Percentiles rank a stretch among this genome's conserved stretches.
Evolutionary conservation across 2,329 filamentous ascomycete species (phyloP).

Genomic region (Colletotrichum magnum): DNA sequence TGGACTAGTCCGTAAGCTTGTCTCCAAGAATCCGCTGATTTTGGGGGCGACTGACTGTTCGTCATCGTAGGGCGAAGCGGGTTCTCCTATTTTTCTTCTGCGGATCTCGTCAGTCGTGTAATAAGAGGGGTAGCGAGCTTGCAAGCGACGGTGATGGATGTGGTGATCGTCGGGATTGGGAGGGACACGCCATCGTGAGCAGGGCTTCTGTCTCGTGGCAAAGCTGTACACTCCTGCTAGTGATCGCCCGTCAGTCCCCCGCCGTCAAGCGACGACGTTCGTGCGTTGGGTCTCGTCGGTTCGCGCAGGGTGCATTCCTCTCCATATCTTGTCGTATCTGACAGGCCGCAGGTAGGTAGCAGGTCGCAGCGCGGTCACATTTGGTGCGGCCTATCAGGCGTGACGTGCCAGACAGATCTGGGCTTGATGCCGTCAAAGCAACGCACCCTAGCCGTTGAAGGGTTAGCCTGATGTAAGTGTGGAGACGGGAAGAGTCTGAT

Average conservation of each 20-base stretch:
- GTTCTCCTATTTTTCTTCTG: conserved; percentile 17
- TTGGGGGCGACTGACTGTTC: conserved; percentile 1
- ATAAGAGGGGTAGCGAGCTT: not conserved
- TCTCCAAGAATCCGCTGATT: conserved; percentile 16
- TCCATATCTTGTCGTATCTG: conserved; percentile 21
- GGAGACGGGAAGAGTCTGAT: conserved; percentile 32
- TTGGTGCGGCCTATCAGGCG: conserved; percentile 18
- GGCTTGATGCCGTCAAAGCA: conserved; percentile 25
- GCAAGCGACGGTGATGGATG: not conserved
- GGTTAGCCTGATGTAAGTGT: conserved; percentile 33
- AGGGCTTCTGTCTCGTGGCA: conserved; percentile 13
- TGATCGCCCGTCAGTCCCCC: conserved; percentile 24
- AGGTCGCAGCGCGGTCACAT: conserved; percentile 20
- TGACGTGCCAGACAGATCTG: conserved; percentile 19
- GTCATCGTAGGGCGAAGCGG: conserved; percentile 5
- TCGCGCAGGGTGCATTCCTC: conserved; percentile 26
- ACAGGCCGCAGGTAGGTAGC: conserved; percentile 21
- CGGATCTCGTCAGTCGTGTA: conserved; percentile 4
- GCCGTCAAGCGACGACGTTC: conserved; percentile 26
- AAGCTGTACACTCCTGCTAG: not conserved
- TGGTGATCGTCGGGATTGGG: conserved; percentile 7
- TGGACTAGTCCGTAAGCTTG: conserved; percentile 37
- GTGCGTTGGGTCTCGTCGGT: conserved; percentile 16
- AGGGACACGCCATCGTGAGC: conserved; percentile 19
- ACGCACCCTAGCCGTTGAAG: conserved; percentile 23